These are phyloP conservation scores for Aspergillus sclerotialis DNA, from an alignment of 2,329 filamentous ascomycete genomes.

Conservation along the genomic window DNA sequence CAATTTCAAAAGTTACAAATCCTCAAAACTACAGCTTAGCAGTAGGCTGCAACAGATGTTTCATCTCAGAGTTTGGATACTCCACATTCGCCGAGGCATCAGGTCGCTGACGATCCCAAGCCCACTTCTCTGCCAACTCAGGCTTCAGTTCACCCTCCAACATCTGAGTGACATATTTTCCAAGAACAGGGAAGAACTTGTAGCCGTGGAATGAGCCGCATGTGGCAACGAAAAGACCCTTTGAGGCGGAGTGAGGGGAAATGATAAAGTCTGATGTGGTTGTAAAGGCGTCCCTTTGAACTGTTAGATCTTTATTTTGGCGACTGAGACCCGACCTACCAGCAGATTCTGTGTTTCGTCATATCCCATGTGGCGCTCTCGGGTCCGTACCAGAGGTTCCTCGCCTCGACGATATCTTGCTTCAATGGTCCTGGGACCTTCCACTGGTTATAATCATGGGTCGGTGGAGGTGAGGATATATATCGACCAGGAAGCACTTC, in stretches of 20 bases:
- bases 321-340: constrained; percentile 41
- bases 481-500: constrained; percentile 47
- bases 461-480: constrained; percentile 48
- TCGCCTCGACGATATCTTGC: constrained; percentile 52
- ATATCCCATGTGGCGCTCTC: constrained; percentile 51
- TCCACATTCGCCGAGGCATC: constrained; percentile 47
- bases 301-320: constrained; percentile 4
- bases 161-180: constrained; percentile 22
- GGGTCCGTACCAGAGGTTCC: constrained; percentile 53
- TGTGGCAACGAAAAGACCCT: constrained; percentile 37
- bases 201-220: constrained; percentile 23
- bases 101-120: constrained; percentile 49
- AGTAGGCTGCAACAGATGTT: constrained; percentile 39
- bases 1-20: background rate
- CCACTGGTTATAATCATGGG: constrained; percentile 56
- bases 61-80: constrained; percentile 54
- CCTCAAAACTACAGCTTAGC: constrained; percentile 19
- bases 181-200: constrained; percentile 25
- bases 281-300: constrained; percentile 57
- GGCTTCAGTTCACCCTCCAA: constrained; percentile 16
- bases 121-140: constrained; percentile 20
- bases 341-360: constrained; percentile 59
- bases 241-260: constrained; percentile 36
- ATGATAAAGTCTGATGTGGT: constrained; percentile 48
- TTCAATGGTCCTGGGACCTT: constrained; percentile 50